Percentiles rank a stretch among this genome's conserved stretches.
Evolutionary conservation across 345 rosid genomes (phyloP).

Genomic region (Linum tenue): DNA sequence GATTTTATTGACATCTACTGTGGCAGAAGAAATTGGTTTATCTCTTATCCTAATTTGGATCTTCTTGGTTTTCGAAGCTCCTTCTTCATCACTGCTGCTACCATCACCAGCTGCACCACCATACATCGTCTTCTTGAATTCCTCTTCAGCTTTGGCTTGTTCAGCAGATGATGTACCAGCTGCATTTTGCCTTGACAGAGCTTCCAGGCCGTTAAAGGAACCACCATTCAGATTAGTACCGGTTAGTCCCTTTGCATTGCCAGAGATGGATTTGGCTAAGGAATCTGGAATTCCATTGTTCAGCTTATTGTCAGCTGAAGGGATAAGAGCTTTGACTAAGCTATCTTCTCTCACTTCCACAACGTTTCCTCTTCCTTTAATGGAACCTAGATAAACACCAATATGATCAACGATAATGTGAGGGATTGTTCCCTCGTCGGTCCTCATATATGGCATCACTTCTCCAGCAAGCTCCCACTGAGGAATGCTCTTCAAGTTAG

Average conservation of each 20-base stretch:
- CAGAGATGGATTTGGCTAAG: slow-evolving; percentile 35
- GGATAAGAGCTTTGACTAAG: slow-evolving; percentile 54
- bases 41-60: slow-evolving; percentile 87
- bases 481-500: slow-evolving; percentile 74
- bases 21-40: slow-evolving; percentile 56
- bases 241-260: slow-evolving; percentile 37
- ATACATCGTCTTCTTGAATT: slow-evolving; percentile 90
- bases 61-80: slow-evolving; percentile 52
- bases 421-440: slow-evolving; percentile 87
- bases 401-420: slow-evolving; percentile 80
- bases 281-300: slow-evolving; percentile 30
- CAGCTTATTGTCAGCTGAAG: slow-evolving; percentile 39
- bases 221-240: slow-evolving; percentile 38
- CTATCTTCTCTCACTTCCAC: slow-evolving; percentile 80
- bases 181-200: slow-evolving; percentile 37
- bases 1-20: slow-evolving; percentile 83
- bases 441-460: slow-evolving; percentile 97
- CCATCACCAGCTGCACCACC: slow-evolving; percentile 65
- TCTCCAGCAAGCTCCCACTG: slow-evolving; percentile 95
- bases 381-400: slow-evolving; percentile 86
- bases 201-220: slow-evolving; percentile 77
- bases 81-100: slow-evolving; percentile 97
- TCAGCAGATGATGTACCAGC: slow-evolving; percentile 40
- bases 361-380: slow-evolving; percentile 85
- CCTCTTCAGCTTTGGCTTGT: slow-evolving; percentile 95